A percentile compares a stretch with the other conserved stretches of the same genome.
These are phyloP conservation scores for Phyllostachys edulis DNA, from an alignment of 176 grass and related monocot genomes.

Conservation along the genomic window DNA sequence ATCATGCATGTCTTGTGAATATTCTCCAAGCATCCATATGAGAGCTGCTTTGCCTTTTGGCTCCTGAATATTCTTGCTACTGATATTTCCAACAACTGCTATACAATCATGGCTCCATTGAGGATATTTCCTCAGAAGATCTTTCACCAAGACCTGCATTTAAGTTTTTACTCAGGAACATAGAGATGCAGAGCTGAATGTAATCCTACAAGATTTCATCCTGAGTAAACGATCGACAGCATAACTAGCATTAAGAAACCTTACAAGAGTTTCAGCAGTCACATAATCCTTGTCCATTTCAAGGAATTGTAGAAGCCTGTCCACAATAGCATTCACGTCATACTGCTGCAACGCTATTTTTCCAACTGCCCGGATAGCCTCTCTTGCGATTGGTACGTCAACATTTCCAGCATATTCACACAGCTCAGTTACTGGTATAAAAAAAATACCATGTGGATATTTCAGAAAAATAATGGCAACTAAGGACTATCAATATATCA, in stretches of 20 bases:
- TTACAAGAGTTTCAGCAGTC: constrained; percentile 95
- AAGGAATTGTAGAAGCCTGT: constrained; percentile 98
- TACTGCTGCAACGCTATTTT: constrained; percentile 99
- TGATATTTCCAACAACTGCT: constrained; percentile 99
- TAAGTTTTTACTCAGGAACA: constrained; percentile 31
- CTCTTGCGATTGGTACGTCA: constrained; percentile 90
- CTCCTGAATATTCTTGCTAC: constrained; percentile 97
- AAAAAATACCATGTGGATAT: background rate
- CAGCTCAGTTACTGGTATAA: constrained; percentile 80
- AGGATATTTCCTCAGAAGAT: constrained; percentile 95
- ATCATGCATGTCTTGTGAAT: constrained; percentile 97
- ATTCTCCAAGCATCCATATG: constrained; percentile 99
- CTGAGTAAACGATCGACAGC: background rate
- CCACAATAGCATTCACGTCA: constrained; percentile 97
- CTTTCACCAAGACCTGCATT: constrained; percentile 91
- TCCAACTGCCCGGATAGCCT: constrained; percentile 97
- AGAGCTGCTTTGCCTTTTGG: constrained; percentile 96
- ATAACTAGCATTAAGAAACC: constrained; percentile 27
- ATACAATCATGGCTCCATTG: constrained; percentile 99
- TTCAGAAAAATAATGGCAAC: constrained; percentile 20
- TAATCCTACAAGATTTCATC: background rate
- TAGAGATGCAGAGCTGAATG: no score
- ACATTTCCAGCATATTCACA: constrained; percentile 99
- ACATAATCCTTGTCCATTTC: constrained; percentile 99
- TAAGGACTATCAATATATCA: constrained; percentile 30